Base-by-base conservation (phyloP, 306 rosid genomes). In the Rosa rugosa region DNA sequence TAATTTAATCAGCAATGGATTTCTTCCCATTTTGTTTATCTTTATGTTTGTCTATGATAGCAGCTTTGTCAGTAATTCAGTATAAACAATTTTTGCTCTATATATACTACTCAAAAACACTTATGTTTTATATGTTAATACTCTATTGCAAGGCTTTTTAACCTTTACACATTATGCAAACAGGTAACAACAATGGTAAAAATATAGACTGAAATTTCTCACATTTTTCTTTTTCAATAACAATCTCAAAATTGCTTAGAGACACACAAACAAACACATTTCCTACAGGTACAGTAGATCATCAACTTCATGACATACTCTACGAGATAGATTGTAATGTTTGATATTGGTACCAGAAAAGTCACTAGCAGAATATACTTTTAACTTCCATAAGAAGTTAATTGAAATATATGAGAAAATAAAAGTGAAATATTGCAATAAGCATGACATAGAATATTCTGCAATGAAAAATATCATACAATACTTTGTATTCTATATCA, bases 21-120 rank as follows among this genome's bases (percentile, higher is more conserved):
- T 42, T 36, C 6, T 65, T 27, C 20, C 42, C 53, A 6, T 25
- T 42, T 27, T 44, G 10, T 56, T 44, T 8, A 68, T 38, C 47
- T 11, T 41, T 68, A n/a, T n/a, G 27, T 56, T 22, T 13, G 47
- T 53, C 20, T 51, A n/a, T 9, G 20, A 53, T 73, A 53, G 38
- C 65, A 53, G 65, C 66, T 53, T 73, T 54, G 62, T 51, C 73
- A 63, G 68, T 14, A 36, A 13, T 31, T 63, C n/a, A 71, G 11
- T 25, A 11, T 46, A 1, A 16, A 71, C 75, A 71, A 68, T 68
- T 5, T 70, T 34, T 70, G 56, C 57, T 45, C 5, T 4, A 6
- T 40, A 9, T 4, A 6, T 40, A 9, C 49, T 54, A 54, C 25
- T 54, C 0, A 0, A 6, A 20, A 22, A 60, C 53, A 42, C 25